Evolutionary conservation across 176 grass and related monocot species (phyloP), one percentile per base, ranked within the genome.

Genomic region (Aegilops sharonensis): DNA sequence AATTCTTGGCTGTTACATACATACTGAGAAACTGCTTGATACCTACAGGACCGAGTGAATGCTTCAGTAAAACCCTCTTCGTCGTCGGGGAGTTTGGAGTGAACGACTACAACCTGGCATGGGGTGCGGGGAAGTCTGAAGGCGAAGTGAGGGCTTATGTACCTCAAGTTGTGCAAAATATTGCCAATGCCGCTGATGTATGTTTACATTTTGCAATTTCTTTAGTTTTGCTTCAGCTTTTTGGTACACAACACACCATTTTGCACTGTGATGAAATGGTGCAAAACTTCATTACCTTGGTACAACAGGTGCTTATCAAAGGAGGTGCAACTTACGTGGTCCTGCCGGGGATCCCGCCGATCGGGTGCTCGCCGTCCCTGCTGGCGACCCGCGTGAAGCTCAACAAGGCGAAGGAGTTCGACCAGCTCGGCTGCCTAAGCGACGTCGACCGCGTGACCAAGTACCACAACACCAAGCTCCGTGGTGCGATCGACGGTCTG

Each of bases 311-410:
- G 63, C 83, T 78, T 9, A 78, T 85, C 45, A 35, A 29, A 32
- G 13, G 67, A 18, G 74, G 74, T 4, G 83, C 73, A 6, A 31
- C 32, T 11, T 78, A 85, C 56, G 8, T 89, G 1, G 87, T 89
- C 0, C 75, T 89, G 68, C 77, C 87, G 3, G 87, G 87, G 23
- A 89, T 75, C 4, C 82, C 82, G 0, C 82, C 82, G 11, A 85
- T 0, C 10, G 88, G 88, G 47, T 85, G 88, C 45, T 31, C 60
- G 7, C 82, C 87, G 0, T 0, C 76, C 0, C 4, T 65, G 0
- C 82, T 85, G 5, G 57, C 60, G 6, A 5, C 34, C 3, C 77
- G 14, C 5, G 8, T 0, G 52, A 64, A 32, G 6, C 21, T 65
- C 35, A 35, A 24, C 59, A 11, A 21, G 60, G 14, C 40, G 2